Evolutionary conservation across 164 flowering plant species (phyloP), one percentile per base, ranked within the genome.

Genomic region (Magnolia changhungtana): DNA sequence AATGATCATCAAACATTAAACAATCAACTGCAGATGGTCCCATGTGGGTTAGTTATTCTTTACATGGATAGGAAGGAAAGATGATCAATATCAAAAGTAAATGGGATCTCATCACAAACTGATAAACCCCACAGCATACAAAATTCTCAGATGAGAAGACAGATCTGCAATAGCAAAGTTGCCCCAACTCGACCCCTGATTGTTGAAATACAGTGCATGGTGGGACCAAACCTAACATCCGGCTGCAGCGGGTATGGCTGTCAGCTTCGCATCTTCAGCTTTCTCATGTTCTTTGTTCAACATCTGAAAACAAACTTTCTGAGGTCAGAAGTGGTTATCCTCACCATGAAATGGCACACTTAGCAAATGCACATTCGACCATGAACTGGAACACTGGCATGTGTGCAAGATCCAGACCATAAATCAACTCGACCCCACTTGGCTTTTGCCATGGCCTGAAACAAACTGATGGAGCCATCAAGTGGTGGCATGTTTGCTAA

Each of bases 271-370:
- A 73, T 94, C 98, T 83, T 94, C 98, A 11, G 95, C 96, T 77
- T 91, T 89, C 82, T 94, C 98, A 65, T 94, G 98, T 75, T 94
- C 98, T 83, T 91, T 94, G 91, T 94, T 94, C 10, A 94, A 89
- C 87, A 92, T 90, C 98, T 94, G 89, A 77, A 78, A 82, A 50
- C 49, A 72, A 67, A 74, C 3, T 20, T 69, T 59, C 51, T 10
- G 20, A 58, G 20, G 8, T 29, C 23, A 20, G 7, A 61, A 29
- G 10, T 45, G 24, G 23, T 55, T 19, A 14, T 52, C 13, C 59
- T 52, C 14, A 52, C 59, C 59, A 52, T 8, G 59, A 9, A 7
- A 52, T 8, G 59, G 29, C 29, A 52, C 59, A 52, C 59, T 52
- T 8, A 52, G 16, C 2, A 7, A 14, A 14, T 8, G 59, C 29